Conservation (phyloP, 2,329 filamentous ascomycete species). For the Trichoderma citrinoviride region DNA sequence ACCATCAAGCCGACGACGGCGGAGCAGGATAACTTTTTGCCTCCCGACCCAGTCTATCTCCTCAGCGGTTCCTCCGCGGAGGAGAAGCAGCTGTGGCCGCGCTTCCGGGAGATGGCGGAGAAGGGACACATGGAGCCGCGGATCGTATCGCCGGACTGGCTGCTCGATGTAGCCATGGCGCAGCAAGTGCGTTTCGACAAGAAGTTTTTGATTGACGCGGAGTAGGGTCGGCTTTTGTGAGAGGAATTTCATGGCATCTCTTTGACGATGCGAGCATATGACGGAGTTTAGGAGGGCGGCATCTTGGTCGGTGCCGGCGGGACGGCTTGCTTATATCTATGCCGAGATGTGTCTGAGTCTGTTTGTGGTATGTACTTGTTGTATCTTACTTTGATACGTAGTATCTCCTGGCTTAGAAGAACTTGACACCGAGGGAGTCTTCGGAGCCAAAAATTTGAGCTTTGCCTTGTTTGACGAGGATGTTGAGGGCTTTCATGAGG, state of each 20-base stretch:
- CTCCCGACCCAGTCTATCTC: conserved; percentile 75
- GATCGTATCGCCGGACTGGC: conserved; percentile 84
- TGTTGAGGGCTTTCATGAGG: conserved; percentile 72
- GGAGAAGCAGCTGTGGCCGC: conserved; percentile 73
- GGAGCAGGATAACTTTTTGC: conserved; percentile 59
- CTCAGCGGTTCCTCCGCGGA: conserved; percentile 65
- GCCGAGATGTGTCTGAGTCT: background rate
- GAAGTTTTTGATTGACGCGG: conserved; percentile 52
- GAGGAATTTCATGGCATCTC: background rate
- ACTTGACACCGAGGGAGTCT: conserved; percentile 90
- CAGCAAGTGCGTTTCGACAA: conserved; percentile 72
- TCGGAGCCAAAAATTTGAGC: conserved; percentile 91
- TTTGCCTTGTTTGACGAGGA: conserved; percentile 85
- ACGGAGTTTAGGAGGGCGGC: conserved; percentile 23
- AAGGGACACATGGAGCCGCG: conserved; percentile 76
- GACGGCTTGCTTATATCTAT: background rate
- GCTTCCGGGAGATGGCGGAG: conserved; percentile 75
- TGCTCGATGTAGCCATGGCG: conserved; percentile 84
- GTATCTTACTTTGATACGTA: background rate
- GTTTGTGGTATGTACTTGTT: background rate
- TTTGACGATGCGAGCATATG: conserved; percentile 20
- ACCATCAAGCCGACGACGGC: conserved; percentile 64
- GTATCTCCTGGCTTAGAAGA: conserved; percentile 62
- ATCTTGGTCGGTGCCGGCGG: background rate
- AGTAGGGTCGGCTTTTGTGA: background rate